phyloP scores from a whole-genome alignment of 257 asterid genomes.

The Solanum ossicruentum region DNA sequence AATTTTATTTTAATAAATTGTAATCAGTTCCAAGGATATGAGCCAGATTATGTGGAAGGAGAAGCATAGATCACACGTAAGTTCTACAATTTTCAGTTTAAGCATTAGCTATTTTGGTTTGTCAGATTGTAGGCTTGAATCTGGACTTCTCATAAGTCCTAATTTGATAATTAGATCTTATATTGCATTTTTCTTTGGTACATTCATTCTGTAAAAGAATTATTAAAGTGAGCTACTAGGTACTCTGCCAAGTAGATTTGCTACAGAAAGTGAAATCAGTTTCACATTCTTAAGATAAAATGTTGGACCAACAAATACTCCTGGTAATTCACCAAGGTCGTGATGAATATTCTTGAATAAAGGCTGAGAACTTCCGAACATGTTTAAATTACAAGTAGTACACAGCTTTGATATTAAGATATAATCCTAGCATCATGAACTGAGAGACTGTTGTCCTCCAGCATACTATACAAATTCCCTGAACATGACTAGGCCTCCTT shows the following conservation, averaged over 20 bases:
- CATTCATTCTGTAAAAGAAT: background rate
- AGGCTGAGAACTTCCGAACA: background rate
- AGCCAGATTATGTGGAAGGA: background rate
- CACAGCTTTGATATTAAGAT: background rate
- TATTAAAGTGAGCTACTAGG: background rate
- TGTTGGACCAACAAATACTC: background rate
- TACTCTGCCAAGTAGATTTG: background rate
- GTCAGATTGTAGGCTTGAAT: background rate
- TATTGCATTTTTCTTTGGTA: background rate
- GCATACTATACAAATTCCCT: background rate
- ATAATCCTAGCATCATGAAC: background rate
- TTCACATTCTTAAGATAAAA: background rate
- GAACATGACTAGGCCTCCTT: background rate
- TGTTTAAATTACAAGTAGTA: background rate
- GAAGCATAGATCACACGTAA: background rate
- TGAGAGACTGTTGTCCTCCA: background rate
- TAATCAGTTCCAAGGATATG: background rate
- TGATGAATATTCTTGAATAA: background rate
- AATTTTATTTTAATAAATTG: background rate
- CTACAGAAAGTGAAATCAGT: background rate
- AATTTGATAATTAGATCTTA: background rate
- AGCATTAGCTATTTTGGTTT: background rate
- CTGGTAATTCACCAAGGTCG: background rate
- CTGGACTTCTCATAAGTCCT: background rate
- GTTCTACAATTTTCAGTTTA: background rate